A percentile compares a stretch with the other conserved stretches of the same genome.
These are phyloP conservation scores for Tolypocladium tundrense DNA, from an alignment of 2,329 filamentous ascomycete species.

Conservation along the genomic window DNA sequence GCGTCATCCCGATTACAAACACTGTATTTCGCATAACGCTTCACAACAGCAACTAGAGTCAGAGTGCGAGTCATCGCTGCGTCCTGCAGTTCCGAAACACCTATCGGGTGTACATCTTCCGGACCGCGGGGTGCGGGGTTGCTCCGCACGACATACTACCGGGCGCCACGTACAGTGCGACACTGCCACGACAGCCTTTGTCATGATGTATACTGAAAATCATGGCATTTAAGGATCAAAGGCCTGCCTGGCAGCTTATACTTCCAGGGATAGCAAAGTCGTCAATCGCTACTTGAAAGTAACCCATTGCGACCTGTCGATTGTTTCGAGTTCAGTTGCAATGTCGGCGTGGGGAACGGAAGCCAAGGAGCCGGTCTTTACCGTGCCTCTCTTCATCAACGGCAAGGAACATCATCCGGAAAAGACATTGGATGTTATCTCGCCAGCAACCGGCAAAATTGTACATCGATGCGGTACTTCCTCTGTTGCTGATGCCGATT, in stretches of 20 bases:
- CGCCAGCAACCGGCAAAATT: background rate
- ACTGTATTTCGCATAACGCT: background rate
- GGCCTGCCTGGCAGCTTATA: background rate
- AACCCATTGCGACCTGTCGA: background rate
- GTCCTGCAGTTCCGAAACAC: background rate
- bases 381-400: conserved; percentile 31
- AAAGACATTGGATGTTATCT: conserved; percentile 19
- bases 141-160: background rate
- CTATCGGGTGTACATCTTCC: background rate
- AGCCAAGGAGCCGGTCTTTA: background rate
- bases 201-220: background rate
- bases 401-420: conserved; percentile 32
- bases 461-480: conserved; percentile 33
- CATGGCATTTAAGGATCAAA: background rate
- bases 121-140: background rate
- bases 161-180: background rate
- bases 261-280: background rate
- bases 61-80: background rate
- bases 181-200: background rate
- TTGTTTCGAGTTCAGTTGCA: background rate
- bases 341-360: background rate
- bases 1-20: background rate
- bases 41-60: background rate
- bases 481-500: conserved; percentile 42
- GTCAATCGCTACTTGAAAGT: background rate